phyloP scores from a whole-genome alignment of 2,329 filamentous ascomycete genomes.

The Aureobasidium sp. region DNA sequence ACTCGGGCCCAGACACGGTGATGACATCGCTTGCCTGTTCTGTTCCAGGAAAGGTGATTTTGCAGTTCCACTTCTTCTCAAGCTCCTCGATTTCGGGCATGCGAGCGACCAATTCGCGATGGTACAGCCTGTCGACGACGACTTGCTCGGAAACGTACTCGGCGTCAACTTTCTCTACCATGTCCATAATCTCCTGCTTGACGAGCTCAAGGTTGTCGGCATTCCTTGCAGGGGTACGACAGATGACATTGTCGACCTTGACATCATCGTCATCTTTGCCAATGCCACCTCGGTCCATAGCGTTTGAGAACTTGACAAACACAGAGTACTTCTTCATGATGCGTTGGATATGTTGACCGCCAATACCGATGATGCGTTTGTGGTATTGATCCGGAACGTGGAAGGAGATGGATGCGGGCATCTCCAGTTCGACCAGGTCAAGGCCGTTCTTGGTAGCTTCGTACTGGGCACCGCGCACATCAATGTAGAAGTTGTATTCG shows the following conservation, averaged over 20 bases:
- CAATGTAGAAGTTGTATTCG: conserved; percentile 99
- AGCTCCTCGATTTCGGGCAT: conserved; percentile 85
- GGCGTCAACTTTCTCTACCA: conserved; percentile 96
- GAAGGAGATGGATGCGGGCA: conserved; percentile 98
- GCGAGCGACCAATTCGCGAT: conserved; percentile 83
- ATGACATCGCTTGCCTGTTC: conserved; percentile 96
- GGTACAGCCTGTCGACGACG: conserved; percentile 87
- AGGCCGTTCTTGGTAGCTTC: conserved; percentile 91
- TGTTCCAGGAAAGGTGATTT: conserved; percentile 95
- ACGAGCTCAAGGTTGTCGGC: conserved; percentile 94
- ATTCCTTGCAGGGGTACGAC: conserved; percentile 91
- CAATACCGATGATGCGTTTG: conserved; percentile 98
- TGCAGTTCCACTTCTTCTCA: conserved; percentile 99
- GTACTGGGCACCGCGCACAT: conserved; percentile 85
- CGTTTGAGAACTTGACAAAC: conserved; percentile 98
- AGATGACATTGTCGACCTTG: conserved; percentile 98
- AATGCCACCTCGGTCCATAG: conserved; percentile 91
- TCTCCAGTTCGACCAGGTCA: conserved; percentile 91
- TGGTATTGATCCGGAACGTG: conserved; percentile 98
- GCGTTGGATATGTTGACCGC: conserved; percentile 94
- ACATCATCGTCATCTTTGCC: conserved; percentile 96
- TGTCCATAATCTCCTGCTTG: conserved; percentile 98
- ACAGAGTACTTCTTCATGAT: conserved; percentile 99
- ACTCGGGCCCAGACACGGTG: conserved; percentile 91
- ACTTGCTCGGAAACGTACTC: conserved; percentile 94